Base-by-base conservation (phyloP, 2,329 filamentous ascomycete species). In the Thelonectria blattea region DNA sequence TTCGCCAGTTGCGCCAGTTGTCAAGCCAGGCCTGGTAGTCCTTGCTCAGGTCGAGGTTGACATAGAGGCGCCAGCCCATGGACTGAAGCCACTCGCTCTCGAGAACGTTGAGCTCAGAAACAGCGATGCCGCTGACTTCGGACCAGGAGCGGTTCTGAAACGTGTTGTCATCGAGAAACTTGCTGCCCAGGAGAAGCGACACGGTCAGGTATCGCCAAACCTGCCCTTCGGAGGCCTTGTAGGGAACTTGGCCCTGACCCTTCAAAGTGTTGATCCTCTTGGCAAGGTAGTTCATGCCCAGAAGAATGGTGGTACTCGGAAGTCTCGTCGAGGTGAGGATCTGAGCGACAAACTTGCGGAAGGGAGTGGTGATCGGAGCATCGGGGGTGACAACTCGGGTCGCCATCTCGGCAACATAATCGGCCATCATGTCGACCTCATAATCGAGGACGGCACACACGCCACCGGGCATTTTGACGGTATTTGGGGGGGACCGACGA, bases 91-190 rank as follows among this genome's bases (percentile, higher is more conserved):
- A 97, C 69, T 96, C 90, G 70, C 90, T 87, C 80, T 97, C 93
- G 75, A 96, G 85, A 61, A 84, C 82, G 79, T 97, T 97, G 68
- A 97, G 83, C 72, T 97, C 92, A 3, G 85, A 79, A 18, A 97
- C 92, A 32, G 89, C 83, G 67, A 97, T 96, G 63, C 91, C 92
- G 77, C 92, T 97, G 53, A 97, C 93, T 73, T 97, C 93, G 5
- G 93, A 92, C 93, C 93, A 97, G 1, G 93, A 97, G 56, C 92
- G 90, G 79, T 97, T 97, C 83, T 97, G 93, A 78, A 97, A 97
- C 6, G 93, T 97, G 79, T 97, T 97, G 82, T 97, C 93, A 72
- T 97, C 93, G 67, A 97, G 82, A 72, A 97, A 97, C 80, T 97
- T 97, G 86, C 92, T 96, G 61, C 92, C 93, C 54, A 97, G 83